Evolutionary conservation across 176 grass and related monocot genomes (phyloP), one percentile per base, ranked within the genome.

Genomic region (Eleusine coracana): DNA sequence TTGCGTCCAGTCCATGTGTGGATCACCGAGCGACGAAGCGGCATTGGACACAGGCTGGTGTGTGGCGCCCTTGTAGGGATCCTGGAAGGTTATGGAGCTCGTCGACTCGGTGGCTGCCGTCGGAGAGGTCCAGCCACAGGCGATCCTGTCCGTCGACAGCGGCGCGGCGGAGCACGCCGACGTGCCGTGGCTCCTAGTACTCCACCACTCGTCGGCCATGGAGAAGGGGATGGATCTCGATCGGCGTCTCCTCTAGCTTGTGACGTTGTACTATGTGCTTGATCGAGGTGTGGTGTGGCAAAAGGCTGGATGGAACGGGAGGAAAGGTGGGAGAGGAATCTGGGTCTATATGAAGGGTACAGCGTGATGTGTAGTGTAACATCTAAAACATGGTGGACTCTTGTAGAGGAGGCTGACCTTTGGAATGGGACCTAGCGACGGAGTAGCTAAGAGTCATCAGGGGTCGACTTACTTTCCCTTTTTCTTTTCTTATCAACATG

Each of bases 201-300:
- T 64, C 88, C 88, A 90, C 88, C 84, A 90, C 80, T 90, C 84
- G 51, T 87, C 84, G 61, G 88, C 88, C 88, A 90, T 90, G 69
- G n/a, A 66, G 31, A 34, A 34, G 55, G 14, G 29, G 74, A 25
- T 41, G 28, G 20, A 61, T 61, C 40, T 84, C 14, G 31, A 34
- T 34, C 31, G 23, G 2, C 25, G 60, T 14, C 23, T 63, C 25
- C 52, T 16, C 42, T 79, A 66, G 27, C 12, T 40, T 73, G 80
- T 18, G 42, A 56, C 39, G 34, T 1, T 55, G 55, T 34, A 55
- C 65, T 54, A 61, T 82, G 74, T 54, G 68, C 69, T 78, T 42
- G 67, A 81, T 78, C 42, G 67, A 81, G 88, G 62, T 83, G 88
- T 67, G 83, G 62, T 80, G 88, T 59, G 67, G 44, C 37, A 81